These are phyloP conservation scores for Meripilus lineatus DNA, from an alignment of 1,284 basidiomycete species.

Conservation along the genomic window DNA sequence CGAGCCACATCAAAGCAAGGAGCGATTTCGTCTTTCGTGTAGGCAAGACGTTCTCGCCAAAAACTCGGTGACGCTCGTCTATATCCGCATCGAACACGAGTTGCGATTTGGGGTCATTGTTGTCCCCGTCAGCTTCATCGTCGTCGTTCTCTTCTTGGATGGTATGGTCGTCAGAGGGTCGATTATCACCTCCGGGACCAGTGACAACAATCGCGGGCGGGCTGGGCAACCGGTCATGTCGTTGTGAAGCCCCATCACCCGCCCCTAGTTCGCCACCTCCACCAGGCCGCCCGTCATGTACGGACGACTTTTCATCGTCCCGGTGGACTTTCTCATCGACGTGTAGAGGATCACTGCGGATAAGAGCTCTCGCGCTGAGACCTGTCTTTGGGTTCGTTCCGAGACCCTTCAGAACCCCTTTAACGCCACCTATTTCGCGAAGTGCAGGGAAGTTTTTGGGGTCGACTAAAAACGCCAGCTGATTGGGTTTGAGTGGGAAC, in stretches of 20 bases:
- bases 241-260: slow-evolving; percentile 24
- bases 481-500: slow-evolving; percentile 68
- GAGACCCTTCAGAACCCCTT: slow-evolving; percentile 67
- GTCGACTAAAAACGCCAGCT: slow-evolving; percentile 85
- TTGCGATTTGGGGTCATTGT: slow-evolving; percentile 24
- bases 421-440: slow-evolving; percentile 68
- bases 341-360: slow-evolving; percentile 8
- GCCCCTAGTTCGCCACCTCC: slow-evolving; percentile 18
- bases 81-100: slow-evolving; percentile 51
- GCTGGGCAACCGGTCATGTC: slow-evolving; percentile 31
- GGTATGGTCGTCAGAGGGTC: slow-evolving; percentile 15
- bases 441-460: slow-evolving; percentile 77
- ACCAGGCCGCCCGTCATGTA: slow-evolving; percentile 16
- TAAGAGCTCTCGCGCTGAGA: slow-evolving; percentile 28
- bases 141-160: slow-evolving; percentile 15
- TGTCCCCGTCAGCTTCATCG: slow-evolving; percentile 7
- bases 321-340: slow-evolving; percentile 1
- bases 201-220: slow-evolving; percentile 40
- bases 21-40: slow-evolving; percentile 75
- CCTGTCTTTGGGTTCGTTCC: slow-evolving; percentile 67
- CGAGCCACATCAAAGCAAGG: slow-evolving; percentile 87
- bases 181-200: slow-evolving; percentile 31
- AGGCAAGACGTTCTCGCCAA: slow-evolving; percentile 84
- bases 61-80: slow-evolving; percentile 69
- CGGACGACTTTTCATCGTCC: neutral